Evolutionary conservation across 164 flowering plant species (phyloP).

Genomic region (Houttuynia cordata): DNA sequence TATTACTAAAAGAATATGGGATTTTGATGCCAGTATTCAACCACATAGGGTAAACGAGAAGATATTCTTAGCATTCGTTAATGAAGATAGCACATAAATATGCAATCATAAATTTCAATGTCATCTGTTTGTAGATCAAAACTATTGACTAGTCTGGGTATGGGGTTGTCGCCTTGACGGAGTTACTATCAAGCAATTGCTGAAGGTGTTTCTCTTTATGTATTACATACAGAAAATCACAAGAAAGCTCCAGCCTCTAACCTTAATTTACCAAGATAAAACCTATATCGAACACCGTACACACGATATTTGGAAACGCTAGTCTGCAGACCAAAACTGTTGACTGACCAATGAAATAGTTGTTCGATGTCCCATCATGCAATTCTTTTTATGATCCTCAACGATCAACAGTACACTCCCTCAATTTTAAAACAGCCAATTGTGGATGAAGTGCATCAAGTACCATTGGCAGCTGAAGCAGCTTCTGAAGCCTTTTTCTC

Average conservation of each 20-base stretch:
- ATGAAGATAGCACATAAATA: no score
- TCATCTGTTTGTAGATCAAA: not conserved
- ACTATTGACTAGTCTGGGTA: not conserved
- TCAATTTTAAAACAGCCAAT: not conserved
- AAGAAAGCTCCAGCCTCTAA: not conserved
- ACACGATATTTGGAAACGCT: not conserved
- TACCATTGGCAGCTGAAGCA: constrained; percentile 15
- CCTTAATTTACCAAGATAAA: not conserved
- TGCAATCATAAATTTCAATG: no score
- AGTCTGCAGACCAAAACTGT: no score
- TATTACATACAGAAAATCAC: no score
- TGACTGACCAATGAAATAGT: not conserved
- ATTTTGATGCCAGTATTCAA: no score
- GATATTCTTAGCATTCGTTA: no score
- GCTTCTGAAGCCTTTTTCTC: constrained; percentile 79
- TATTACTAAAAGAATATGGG: no score
- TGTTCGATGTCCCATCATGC: not conserved
- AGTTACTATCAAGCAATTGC: not conserved
- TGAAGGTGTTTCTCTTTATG: not conserved
- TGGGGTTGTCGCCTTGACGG: not conserved
- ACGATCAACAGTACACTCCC: not conserved
- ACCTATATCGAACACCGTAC: not conserved
- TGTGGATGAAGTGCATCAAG: not conserved
- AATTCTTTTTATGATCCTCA: not conserved
- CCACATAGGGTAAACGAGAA: no score